Base-by-base conservation (phyloP, 2,329 filamentous ascomycete species). In the Venturia pyrina region DNA sequence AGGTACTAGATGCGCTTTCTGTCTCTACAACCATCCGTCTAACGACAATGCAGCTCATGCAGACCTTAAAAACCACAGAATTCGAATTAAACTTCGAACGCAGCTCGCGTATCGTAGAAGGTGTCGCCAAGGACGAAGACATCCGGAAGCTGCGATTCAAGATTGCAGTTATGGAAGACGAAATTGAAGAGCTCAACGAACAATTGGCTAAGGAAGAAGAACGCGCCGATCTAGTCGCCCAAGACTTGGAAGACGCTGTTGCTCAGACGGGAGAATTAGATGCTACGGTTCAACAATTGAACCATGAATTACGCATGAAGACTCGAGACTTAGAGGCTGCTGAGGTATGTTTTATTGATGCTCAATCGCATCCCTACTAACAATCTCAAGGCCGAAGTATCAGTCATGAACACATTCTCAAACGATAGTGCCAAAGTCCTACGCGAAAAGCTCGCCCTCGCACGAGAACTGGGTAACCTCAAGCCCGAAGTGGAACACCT, bases 61-160 rank as follows among this genome's bases (percentile, higher is more conserved):
- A 83, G 72, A 78, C 82, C 50, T 76, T 86, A 60, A 78, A 79
- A 66, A 83, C 81, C 60, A 75, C 80, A 53, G 75, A 74, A 19
- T 82, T 92, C 64, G 90, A 96, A 73, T 78, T 89, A 68, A 85
- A 85, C 70, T 90, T 93, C 74, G 85, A 89, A 69, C 82, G 83
- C 67, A 84, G 83, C 69, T 77, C 84, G 65, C 86, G 88, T 70
- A 81, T 87, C 65, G 83, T 89, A 44, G 84, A 90, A 64, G 79
- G 88, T 13, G 81, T 96, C 65, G 79, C 85, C 69, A 89, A 90
- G 71, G 86, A 91, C 69, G 93, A 98, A 75, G 85, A 88, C 67
- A 81, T 85, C 48, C 87, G 93, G 61, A 83, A 87, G 69, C 77
- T 91, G 64, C 86, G 86, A 69, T 81, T 93, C 68, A 85, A 87